Base-by-base conservation (phyloP, 768 basidiomycete genomes). In the Rhizopogon salebrosus region DNA sequence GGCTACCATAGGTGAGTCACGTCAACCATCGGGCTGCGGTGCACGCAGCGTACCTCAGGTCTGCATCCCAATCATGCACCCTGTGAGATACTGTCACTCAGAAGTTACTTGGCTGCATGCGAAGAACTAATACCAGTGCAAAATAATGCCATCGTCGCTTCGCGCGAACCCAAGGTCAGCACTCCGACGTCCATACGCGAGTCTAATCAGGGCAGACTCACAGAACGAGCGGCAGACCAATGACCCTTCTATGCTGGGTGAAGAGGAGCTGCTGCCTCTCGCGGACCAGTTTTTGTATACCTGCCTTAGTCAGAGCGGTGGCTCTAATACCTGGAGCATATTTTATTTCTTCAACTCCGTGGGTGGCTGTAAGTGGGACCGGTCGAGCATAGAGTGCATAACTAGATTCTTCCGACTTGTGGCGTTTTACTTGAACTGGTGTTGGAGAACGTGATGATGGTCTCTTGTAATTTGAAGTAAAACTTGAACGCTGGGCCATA, bases 331-430 rank as follows among this genome's bases (percentile, higher is more conserved):
- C 54, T 18, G 56, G 1, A 29, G 57, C 45, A 29, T 59, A 26
- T 3, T 54, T 55, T 41, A 69, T 70, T 8, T 60, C 64, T 40
- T 67, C 68, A 26, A 66, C 68, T 26, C 68, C 68, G 3, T 54
- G 57, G 4, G 57, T 23, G 14, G 67, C 54, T 10, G 18, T 54
- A 37, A 58, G 57, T 3, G 63, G 63, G 37, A 67, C 41, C 13
- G 62, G 57, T 1, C 45, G 49, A 18, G 57, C 13, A 18, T 20
- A 22, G 56, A 3, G 56, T 52, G 10, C 23, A 42, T n/a, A 4
- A 8, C 36, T 49, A 16, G 51, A 1, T 22, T 43, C 41, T 23
- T 67, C 66, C 3, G 43, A 41, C 22, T 66, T 67, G 10, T 49
- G 16, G 42, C 65, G 57, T 54, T 67, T 69, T 36, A 52, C 34